Evolutionary conservation across 2,329 filamentous ascomycete species (phyloP).

Genomic region (Gaeumannomyces tritici): DNA sequence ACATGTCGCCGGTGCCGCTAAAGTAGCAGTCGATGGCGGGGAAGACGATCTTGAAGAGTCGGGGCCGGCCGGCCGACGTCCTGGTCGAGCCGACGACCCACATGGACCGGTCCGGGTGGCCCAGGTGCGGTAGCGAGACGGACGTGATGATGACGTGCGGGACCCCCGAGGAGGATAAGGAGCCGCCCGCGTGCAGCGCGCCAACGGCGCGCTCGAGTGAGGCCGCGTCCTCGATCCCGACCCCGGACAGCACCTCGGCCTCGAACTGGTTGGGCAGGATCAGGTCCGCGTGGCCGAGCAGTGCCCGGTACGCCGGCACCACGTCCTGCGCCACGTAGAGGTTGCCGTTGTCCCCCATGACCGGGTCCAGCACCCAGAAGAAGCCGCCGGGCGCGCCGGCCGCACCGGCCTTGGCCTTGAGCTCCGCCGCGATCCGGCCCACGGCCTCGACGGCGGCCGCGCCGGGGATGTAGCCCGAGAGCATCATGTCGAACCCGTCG

Average conservation of each 20-base stretch:
- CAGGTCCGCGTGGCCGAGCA: conserved; percentile 75
- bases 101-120: conserved; percentile 41
- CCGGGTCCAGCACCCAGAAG: conserved; percentile 96
- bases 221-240: conserved; percentile 67
- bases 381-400: conserved; percentile 57
- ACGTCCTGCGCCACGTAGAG: conserved; percentile 89
- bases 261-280: conserved; percentile 97
- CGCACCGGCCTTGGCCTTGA: conserved; percentile 54
- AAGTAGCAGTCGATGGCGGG: conserved; percentile 89
- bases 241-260: conserved; percentile 83
- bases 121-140: conserved; percentile 55
- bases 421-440: conserved; percentile 71
- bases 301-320: conserved; percentile 76
- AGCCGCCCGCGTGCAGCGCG: conserved; percentile 64
- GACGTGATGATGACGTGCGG: conserved; percentile 93
- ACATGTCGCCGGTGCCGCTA: conserved; percentile 96
- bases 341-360: conserved; percentile 93
- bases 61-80: conserved; percentile 50
- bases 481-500: conserved; percentile 84
- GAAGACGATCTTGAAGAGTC: conserved; percentile 83
- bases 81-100: conserved; percentile 72
- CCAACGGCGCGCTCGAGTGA: conserved; percentile 67
- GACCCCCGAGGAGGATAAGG: conserved; percentile 63
- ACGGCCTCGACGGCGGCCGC: conserved; percentile 77
- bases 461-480: conserved; percentile 89